Evolutionary conservation across 352 stramenopile genomes (phyloP), one percentile per base, ranked within the genome.

Genomic region (Phytophthora sp.): DNA sequence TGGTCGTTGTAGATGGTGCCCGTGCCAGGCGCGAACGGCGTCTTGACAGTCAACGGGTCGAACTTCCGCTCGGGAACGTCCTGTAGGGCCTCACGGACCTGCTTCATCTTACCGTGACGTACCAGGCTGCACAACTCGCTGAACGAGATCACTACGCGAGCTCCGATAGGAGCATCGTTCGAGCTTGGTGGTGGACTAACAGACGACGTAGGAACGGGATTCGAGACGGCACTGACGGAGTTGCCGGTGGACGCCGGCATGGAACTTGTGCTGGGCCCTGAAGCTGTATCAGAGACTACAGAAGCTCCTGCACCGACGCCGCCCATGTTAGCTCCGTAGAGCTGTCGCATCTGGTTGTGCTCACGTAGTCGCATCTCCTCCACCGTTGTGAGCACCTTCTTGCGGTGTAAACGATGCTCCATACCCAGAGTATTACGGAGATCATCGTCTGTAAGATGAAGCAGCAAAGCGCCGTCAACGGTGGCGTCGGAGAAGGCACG

Each of bases 391-490:
- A 99, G 69, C 35, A 98, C 94, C 69, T 98, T 99, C 74, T 99
- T 99, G 11, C 96, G 89, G 70, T 99, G 96, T 18, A 99, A 77
- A 9, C 83, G 82, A 66, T 98, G 95, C 69, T 98, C 93, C 63
- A 99, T 95, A 7, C 94, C 93, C 7, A 99, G 77, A 13, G 92
- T 98, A 70, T 98, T 98, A 47, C 91, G 90, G 13, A 99, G 80
- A 62, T 99, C 96, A 39, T 98, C 80, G 45, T 93, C 82, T 24
- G 86, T 89, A 27, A 98, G 75, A 49, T 98, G 89, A 56, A 96
- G 73, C 36, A 98, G 61, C 31, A 98, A 80, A 31, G 90, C 84
- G 15, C 93, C 93, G 49, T 98, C 94, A 4, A 98, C 86, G 3
- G 83, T 81, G 7, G 86, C 92, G 42, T 98, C 94, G 0, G 76